A percentile compares a stretch with the other conserved stretches of the same genome.
phyloP scores from a whole-genome alignment of 768 basidiomycete genomes.

The Tricholoma terreum region DNA sequence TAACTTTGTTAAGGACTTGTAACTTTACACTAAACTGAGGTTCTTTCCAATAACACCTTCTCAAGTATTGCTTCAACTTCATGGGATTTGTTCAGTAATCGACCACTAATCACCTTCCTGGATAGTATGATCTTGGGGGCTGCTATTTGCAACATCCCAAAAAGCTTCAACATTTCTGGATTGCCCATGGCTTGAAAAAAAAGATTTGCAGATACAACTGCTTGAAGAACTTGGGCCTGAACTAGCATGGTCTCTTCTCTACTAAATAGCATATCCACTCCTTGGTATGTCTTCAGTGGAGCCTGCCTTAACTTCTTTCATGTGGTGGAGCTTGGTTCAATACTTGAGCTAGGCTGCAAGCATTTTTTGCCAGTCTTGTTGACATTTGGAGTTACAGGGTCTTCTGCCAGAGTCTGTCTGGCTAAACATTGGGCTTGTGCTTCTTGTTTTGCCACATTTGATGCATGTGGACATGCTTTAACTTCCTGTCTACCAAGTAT shows the following conservation, averaged over 20 bases:
- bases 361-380: not conserved
- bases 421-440: not conserved
- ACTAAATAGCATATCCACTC: conserved; percentile 1
- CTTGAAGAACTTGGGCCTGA: not conserved
- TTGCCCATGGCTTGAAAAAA: too few relatives aligned
- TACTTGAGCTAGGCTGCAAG: not conserved
- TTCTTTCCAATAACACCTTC: too few relatives aligned
- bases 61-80: too few relatives aligned
- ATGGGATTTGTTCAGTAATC: too few relatives aligned
- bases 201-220: not conserved
- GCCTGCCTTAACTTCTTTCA: not conserved
- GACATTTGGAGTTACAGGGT: not conserved
- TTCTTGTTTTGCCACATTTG: not conserved
- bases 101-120: too few relatives aligned
- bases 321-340: not conserved
- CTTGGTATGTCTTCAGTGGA: not conserved
- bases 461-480: not conserved
- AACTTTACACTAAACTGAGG: too few relatives aligned
- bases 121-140: too few relatives aligned
- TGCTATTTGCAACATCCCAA: too few relatives aligned
- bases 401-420: not conserved
- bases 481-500: not conserved
- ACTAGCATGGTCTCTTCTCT: not conserved
- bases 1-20: too few relatives aligned
- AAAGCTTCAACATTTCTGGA: too few relatives aligned